Base-by-base conservation (phyloP, 208 protist species). In the Wallacemonas sp. region DNA sequence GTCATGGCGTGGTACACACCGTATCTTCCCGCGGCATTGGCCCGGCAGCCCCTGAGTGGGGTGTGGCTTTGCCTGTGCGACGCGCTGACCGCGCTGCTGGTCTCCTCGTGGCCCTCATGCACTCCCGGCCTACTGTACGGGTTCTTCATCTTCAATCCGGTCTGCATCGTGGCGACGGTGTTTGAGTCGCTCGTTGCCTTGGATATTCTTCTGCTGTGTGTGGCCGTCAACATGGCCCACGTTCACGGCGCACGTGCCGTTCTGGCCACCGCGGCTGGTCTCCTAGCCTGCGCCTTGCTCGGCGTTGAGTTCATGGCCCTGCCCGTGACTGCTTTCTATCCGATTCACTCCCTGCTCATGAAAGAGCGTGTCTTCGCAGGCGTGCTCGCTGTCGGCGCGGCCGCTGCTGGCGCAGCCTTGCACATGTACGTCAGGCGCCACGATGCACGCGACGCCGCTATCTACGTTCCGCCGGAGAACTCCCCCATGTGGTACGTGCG, bases 401-500 rank as follows among this genome's bases (percentile, higher is more conserved):
- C 60, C 4, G 63, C 22, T 22, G 52, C 48, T 12, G 34, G 68
- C 13, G 13, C 54, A 13, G 72, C 79, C 0, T 37, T 85, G 39
- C 70, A 78, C 42, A 50, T 79, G 15, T 71, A 70, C 54, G 13
- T 45, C 3, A 76, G 59, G 8, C 58, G 37, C 12, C 37, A 63
- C 37, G 58, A 46, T 21, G 39, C 41, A 9, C 58, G 21, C 24
- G 54, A 61, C 39, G 66, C 79, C 27, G 55, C 83, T n/a, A 70
- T 91, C n/a, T 86, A 87, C 63, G 66, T 83, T 0, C 87, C 88
- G 13, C 84, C 82, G 10, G 85, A 91, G 54, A 81, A 82, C 41
- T 78, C 81, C 17, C 70, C 81, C 22, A 75, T 84, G 71, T 92
- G 88, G 85, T 91, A 91, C 58, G 83, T 91, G 67, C 79, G 83